Base-by-base conservation (phyloP, 1,284 basidiomycete genomes). In the Mycena citricolor region DNA sequence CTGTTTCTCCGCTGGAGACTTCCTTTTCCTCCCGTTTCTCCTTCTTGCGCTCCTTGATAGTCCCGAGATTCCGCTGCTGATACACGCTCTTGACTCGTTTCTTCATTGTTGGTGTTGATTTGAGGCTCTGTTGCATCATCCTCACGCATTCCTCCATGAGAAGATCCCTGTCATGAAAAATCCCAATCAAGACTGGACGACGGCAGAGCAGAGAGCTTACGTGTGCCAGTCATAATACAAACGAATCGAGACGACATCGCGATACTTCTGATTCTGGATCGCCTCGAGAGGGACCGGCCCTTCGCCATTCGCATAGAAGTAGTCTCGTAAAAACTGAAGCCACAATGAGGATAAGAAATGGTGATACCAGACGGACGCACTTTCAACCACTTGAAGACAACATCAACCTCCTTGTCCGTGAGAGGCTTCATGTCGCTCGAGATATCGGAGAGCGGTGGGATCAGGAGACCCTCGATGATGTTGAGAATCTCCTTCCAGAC, bases 371-470 rank as follows among this genome's bases (percentile, higher is more conserved):
- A 22, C 26, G 19, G 3, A 57, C 69, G 19, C 48, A 90, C 91
- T 78, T 92, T 93, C 39, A 98, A 68, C 97, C 97, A 99, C 62
- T 94, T 97, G 71, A 98, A 94, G 8, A 94, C 95, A 44, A 99
- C 88, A 60, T 98, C 95, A 21, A 98, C 90, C 68, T 98, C 95
- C 68, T 95, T 94, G 58, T 97, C 94, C 25, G 77, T 84, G 57
- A 99, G 64, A 11, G 93, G 86, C 54, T 86, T 85, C 91, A 98
- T 90, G 44, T 90, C 86, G 42, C 92, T 93, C 8, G 86, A 76
- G n/a, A 82, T 73, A 52, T 97, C 93, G 5, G 89, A 91, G 42
- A 99, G 67, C 1, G 94, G 91, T 3, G 97, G 97, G 4, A 99
- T 84, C 41, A 99, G 79, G 57, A 99, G 69, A 6, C 81, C 82